These are phyloP conservation scores for Apiospora rasikravindrae DNA, from an alignment of 2,329 filamentous ascomycete genomes.

Conservation along the genomic window DNA sequence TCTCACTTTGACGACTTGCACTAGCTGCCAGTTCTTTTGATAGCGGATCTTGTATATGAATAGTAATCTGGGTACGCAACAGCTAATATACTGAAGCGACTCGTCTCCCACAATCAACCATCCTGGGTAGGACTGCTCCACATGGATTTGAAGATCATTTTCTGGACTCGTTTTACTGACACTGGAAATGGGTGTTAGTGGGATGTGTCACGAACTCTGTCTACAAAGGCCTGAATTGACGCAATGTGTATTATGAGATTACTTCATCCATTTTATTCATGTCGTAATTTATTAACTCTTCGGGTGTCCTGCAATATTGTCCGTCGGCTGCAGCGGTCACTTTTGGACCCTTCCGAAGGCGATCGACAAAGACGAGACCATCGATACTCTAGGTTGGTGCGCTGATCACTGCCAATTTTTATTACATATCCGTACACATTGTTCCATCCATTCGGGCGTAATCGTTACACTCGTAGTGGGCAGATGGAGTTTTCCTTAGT, in stretches of 20 bases:
- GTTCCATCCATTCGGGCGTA: neutral
- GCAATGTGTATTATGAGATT: neutral
- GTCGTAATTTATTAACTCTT: neutral
- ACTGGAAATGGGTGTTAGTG: neutral
- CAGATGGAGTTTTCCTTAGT: neutral
- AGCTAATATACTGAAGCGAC: no score
- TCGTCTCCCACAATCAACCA: no score
- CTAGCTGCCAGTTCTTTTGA: no score
- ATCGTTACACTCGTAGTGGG: neutral
- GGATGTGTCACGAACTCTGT: neutral
- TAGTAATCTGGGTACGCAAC: no score
- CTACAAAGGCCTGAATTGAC: neutral
- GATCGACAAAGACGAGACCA: neutral
- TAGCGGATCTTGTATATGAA: no score
- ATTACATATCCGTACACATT: neutral
- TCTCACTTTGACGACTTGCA: neutral
- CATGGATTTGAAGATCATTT: no score
- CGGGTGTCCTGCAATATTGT: neutral
- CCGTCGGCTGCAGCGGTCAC: neutral
- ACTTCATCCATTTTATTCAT: neutral
- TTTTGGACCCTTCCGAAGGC: neutral
- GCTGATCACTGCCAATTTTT: neutral
- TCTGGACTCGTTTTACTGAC: no score
- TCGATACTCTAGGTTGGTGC: neutral
- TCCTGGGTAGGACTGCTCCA: no score